A percentile compares a stretch with the other conserved stretches of the same genome.
Conservation (phyloP, 2,329 filamentous ascomycete genomes). For the Fusarium cicatricum region DNA sequence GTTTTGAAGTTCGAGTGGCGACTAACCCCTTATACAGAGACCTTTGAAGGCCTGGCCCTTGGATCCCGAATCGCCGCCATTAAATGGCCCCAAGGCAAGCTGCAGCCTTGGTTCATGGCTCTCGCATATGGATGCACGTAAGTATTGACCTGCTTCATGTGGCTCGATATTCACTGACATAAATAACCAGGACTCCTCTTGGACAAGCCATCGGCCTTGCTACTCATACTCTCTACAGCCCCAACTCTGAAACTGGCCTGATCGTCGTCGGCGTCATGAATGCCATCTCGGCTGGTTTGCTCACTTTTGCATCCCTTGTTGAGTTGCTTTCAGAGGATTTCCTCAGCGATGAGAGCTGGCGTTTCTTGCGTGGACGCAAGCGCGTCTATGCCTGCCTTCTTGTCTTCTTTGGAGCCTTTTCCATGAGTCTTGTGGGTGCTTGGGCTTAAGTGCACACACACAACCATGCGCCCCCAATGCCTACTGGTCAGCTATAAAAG, state of each 20-base stretch:
- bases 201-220: conserved; percentile 78
- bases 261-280: conserved; percentile 79
- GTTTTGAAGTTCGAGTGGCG: accelerated
- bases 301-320: conserved; percentile 76
- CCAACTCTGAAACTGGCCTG: conserved; percentile 69
- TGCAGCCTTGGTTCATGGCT: conserved; percentile 65
- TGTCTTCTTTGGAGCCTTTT: conserved; percentile 66
- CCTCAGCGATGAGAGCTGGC: conserved; percentile 70
- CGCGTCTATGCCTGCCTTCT: conserved; percentile 64
- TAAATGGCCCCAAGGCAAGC: conserved; percentile 48
- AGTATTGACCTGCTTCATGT: conserved; percentile 37
- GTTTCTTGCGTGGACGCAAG: conserved; percentile 59
- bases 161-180: conserved; percentile 12
- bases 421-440: conserved; percentile 70
- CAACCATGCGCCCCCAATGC: too few relatives aligned
- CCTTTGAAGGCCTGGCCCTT: conserved; percentile 66
- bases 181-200: conserved; percentile 65
- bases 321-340: conserved; percentile 79
- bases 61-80: conserved; percentile 70
- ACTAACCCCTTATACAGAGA: conserved; percentile 46
- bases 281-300: conserved; percentile 74
- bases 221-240: conserved; percentile 75
- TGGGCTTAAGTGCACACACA: conserved; percentile 58
- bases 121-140: conserved; percentile 64
- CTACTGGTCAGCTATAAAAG: too few relatives aligned